Conservation (phyloP, 2,329 filamentous ascomycete species). For the Cordyceps militaris region DNA sequence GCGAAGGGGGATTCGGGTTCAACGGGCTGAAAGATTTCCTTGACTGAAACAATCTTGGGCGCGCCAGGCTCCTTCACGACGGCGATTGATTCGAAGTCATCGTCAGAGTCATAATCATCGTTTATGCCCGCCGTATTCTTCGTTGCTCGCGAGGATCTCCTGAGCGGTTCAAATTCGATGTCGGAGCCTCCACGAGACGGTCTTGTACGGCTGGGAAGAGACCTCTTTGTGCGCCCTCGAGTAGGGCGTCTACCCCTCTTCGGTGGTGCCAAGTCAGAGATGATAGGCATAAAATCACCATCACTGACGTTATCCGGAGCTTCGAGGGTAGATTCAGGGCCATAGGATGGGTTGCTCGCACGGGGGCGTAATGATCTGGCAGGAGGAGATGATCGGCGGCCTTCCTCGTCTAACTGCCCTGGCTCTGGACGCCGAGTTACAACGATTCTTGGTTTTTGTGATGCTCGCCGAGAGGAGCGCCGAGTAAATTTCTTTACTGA, state of each 20-base stretch:
- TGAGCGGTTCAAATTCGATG: slow-evolving; percentile 44
- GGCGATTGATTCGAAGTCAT: slow-evolving; percentile 45
- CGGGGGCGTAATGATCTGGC: slow-evolving; percentile 20
- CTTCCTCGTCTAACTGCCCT: neutral
- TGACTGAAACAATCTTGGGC: slow-evolving; percentile 56
- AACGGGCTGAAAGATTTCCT: slow-evolving; percentile 64
- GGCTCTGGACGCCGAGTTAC: neutral
- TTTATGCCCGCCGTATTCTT: slow-evolving; percentile 38
- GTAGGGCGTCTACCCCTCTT: slow-evolving; percentile 20
- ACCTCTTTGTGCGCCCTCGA: slow-evolving; percentile 12
- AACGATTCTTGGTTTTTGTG: slow-evolving; percentile 12
- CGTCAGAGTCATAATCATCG: slow-evolving; percentile 50
- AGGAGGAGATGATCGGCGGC: neutral
- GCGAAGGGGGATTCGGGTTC: slow-evolving; percentile 59
- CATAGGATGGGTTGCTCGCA: slow-evolving; percentile 14
- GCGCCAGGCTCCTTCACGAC: slow-evolving; percentile 33
- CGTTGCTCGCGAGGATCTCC: slow-evolving; percentile 42
- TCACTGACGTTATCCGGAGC: slow-evolving; percentile 18
- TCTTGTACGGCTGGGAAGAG: neutral
- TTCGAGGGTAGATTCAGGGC: neutral
- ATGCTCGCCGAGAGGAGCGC: slow-evolving; percentile 5
- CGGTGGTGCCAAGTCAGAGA: slow-evolving; percentile 28
- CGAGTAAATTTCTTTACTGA: slow-evolving; percentile 2
- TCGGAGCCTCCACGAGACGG: neutral
- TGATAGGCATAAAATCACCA: slow-evolving; percentile 28